Percentiles rank a stretch among this genome's conserved stretches.
Conservation (phyloP, 1,284 basidiomycete species). For the Phellinidium pouzarii region DNA sequence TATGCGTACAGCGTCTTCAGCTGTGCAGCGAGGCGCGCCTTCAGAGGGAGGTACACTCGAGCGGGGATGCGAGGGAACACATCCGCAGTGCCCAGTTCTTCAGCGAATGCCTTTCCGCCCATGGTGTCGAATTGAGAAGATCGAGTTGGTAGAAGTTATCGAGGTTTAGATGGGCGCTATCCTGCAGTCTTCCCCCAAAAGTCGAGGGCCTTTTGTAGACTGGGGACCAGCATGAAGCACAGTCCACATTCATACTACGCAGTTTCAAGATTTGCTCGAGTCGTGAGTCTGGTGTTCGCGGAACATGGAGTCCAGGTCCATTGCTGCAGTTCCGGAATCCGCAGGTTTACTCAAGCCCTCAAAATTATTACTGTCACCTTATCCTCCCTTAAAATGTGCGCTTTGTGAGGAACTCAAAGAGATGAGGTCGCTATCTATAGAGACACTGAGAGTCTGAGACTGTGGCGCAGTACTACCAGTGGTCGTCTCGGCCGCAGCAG, state of each 20-base stretch:
- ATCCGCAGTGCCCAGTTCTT: conserved; percentile 34
- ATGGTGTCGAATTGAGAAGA: conserved; percentile 31
- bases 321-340: too few species aligned
- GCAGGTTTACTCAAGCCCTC: too few species aligned
- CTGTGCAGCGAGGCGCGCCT: conserved; percentile 34
- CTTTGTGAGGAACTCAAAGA: too few species aligned
- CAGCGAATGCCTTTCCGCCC: conserved; percentile 62
- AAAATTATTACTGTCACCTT: too few species aligned
- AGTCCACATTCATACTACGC: background rate
- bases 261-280: too few species aligned
- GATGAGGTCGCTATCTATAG: too few species aligned
- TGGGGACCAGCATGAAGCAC: background rate
- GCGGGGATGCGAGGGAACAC: conserved; percentile 56
- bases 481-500: too few species aligned
- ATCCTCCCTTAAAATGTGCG: too few species aligned
- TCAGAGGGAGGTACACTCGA: conserved; percentile 42
- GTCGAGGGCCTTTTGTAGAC: background rate
- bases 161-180: background rate
- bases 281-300: too few species aligned
- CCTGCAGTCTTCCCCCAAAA: background rate
- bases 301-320: too few species aligned
- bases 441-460: too few species aligned
- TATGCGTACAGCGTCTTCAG: conserved; percentile 41
- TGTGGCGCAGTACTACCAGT: too few species aligned
- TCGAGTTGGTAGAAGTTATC: background rate